Evolutionary conservation across 192 early-diverging fungal species (phyloP).

Genomic region (Gigaspora rosea): DNA sequence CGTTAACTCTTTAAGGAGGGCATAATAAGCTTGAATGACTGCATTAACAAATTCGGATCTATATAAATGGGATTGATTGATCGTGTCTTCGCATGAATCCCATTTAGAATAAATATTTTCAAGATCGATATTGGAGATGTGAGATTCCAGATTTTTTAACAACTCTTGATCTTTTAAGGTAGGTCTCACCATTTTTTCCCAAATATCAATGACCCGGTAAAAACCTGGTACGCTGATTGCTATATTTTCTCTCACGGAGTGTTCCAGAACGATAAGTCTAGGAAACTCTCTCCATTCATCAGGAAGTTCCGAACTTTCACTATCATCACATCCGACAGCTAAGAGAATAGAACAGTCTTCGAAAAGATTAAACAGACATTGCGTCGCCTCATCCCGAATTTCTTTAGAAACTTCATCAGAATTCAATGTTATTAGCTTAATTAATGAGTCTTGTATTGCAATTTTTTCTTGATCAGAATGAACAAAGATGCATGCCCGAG

Average conservation of each 20-base stretch:
- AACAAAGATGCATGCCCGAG: conserved; percentile 27
- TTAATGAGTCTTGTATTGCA: conserved; percentile 15
- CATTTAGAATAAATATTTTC: conserved; percentile 8
- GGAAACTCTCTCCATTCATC: conserved; percentile 29
- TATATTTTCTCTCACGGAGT: conserved; percentile 31
- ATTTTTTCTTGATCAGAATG: conserved; percentile 18
- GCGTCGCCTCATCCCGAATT: neutral
- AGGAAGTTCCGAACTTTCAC: neutral
- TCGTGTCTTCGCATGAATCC: neutral
- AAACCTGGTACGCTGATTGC: conserved; percentile 35
- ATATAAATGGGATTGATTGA: neutral
- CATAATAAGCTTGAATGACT: conserved; percentile 21
- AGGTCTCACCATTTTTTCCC: conserved; percentile 2
- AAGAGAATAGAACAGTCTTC: conserved; percentile 22
- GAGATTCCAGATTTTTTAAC: neutral
- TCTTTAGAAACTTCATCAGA: neutral
- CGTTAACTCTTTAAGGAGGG: neutral
- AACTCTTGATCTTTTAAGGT: conserved; percentile 3
- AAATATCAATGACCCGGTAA: conserved; percentile 29
- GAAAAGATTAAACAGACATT: conserved; percentile 31
- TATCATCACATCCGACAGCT: neutral
- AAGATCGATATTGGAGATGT: conserved; percentile 1
- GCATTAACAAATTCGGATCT: neutral
- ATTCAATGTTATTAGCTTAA: neutral
- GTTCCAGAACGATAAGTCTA: conserved; percentile 26